Base-by-base conservation (phyloP, 148 eudicot species). In the Cornus florida region DNA sequence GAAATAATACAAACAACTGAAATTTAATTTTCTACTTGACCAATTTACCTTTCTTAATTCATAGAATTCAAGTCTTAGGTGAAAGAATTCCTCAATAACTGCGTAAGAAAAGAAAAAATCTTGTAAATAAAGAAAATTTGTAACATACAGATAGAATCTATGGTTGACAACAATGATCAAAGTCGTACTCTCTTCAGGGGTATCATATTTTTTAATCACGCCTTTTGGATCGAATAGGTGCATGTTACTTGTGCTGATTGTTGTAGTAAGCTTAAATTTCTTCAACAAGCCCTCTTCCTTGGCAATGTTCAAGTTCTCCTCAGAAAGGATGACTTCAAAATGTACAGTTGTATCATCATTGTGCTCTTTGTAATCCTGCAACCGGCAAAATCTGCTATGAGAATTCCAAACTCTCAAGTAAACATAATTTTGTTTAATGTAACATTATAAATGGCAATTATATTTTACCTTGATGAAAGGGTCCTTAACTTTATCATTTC, bases 231-330 rank as follows among this genome's bases (percentile, higher is more conserved):
- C 93, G 78, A 93, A 93, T 10, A 93, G 91, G 82, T 93, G 94
- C 97, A 93, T 93, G 85, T 91, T 93, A 60, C 86, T 88, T 31
- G 93, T 93, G 88, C 87, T 86, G 75, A 93, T 85, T 38, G 89
- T 65, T 70, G 81, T 87, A 1, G 93, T 88, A 62, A 93, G 89
- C 89, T 87, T 93, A 57, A 93, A 91, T 79, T 87, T 93, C 86
- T 93, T 93, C 80, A 88, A 41, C 86, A 91, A 74, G 12, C 93
- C 94, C 83, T 91, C 97, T 74, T 91, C 87, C 84, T 75, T 86
- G 73, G 90, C 97, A 43, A 75, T 78, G 69, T 64, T 72, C 80
- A 89, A 77, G 75, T 89, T 89, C 59, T 78, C 83, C 72, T 70
- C 83, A 4, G 84, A 77, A 78, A 91, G 70, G 67, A 57, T 24